A percentile compares a stretch with the other conserved stretches of the same genome.
phyloP scores from a whole-genome alignment of 176 grass and related monocot genomes.

The Oryza glaberrima region DNA sequence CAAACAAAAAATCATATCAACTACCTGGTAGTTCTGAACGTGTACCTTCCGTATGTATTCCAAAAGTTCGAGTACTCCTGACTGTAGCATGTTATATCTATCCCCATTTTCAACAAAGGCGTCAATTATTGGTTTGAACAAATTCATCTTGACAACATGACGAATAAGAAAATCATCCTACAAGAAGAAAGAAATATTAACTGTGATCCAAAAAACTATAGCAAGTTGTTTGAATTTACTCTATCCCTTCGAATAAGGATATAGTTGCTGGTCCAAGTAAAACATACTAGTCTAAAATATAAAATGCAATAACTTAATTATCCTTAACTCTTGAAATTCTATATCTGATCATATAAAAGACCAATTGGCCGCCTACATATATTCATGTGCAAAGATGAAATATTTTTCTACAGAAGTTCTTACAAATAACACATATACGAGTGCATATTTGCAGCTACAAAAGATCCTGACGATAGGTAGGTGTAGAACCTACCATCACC shows the following conservation, averaged over 20 bases:
- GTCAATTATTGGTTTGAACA: constrained; percentile 88
- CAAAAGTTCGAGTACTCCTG: constrained; percentile 84
- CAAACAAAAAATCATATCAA: constrained; percentile 6
- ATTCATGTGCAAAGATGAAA: too few relatives aligned
- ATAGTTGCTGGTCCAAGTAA: background rate
- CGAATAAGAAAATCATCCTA: constrained; percentile 97
- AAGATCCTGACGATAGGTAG: background rate
- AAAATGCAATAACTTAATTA: background rate
- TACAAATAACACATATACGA: background rate
- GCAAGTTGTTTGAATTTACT: background rate
- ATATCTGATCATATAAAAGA: background rate
- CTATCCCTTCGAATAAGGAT: background rate
- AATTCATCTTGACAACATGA: constrained; percentile 88
- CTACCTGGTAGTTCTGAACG: constrained; percentile 33
- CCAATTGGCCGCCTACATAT: background rate
- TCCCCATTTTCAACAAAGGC: constrained; percentile 84
- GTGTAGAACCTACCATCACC: background rate
- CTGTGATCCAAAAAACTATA: constrained; percentile 13
- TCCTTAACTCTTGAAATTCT: background rate
- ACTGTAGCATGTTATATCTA: constrained; percentile 97
- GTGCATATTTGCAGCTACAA: background rate
- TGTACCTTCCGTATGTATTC: constrained; percentile 94
- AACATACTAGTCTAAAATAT: background rate
- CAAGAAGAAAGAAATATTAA: constrained; percentile 40
- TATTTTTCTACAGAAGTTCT: too few relatives aligned